These are phyloP conservation scores for Leavenworthia alabamica DNA, from an alignment of 345 rosid genomes.

Conservation along the genomic window DNA sequence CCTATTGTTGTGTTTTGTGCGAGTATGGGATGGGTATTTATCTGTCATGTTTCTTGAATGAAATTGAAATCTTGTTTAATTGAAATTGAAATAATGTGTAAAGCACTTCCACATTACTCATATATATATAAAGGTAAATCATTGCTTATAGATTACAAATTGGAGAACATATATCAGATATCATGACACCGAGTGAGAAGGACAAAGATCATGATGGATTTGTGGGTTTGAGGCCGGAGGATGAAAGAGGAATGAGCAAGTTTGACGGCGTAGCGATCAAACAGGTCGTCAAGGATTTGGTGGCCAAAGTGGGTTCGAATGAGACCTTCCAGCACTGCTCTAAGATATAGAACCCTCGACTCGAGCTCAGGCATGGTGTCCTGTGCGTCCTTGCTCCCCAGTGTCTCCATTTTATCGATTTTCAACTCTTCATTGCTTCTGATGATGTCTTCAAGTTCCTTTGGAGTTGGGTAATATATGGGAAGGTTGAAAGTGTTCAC, in stretches of 20 bases:
- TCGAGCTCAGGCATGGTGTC: conserved; percentile 23
- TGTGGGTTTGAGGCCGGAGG: conserved; percentile 17
- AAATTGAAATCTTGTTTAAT: neutral
- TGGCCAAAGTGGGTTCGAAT: conserved; percentile 29
- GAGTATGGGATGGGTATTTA: conserved; percentile 11
- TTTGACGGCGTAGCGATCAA: conserved; percentile 22
- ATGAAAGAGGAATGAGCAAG: conserved; percentile 22
- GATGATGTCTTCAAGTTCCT: conserved; percentile 23
- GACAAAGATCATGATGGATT: conserved; percentile 26
- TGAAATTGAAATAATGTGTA: neutral
- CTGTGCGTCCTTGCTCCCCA: conserved; percentile 8
- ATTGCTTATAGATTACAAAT: neutral
- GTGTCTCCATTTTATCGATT: conserved; percentile 20
- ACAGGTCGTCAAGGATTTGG: conserved; percentile 22
- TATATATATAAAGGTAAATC: neutral
- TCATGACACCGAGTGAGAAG: conserved; percentile 3
- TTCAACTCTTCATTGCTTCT: neutral
- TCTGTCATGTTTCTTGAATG: conserved; percentile 15
- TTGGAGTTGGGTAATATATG: conserved; percentile 24
- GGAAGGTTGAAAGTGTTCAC: conserved; percentile 30
- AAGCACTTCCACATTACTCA: neutral
- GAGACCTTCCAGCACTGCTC: conserved; percentile 23
- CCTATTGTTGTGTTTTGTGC: conserved; percentile 10
- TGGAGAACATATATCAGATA: neutral
- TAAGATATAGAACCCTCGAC: conserved; percentile 22